Base-by-base conservation (phyloP, 2,329 filamentous ascomycete species). In the Sarocladium brachiariae region DNA sequence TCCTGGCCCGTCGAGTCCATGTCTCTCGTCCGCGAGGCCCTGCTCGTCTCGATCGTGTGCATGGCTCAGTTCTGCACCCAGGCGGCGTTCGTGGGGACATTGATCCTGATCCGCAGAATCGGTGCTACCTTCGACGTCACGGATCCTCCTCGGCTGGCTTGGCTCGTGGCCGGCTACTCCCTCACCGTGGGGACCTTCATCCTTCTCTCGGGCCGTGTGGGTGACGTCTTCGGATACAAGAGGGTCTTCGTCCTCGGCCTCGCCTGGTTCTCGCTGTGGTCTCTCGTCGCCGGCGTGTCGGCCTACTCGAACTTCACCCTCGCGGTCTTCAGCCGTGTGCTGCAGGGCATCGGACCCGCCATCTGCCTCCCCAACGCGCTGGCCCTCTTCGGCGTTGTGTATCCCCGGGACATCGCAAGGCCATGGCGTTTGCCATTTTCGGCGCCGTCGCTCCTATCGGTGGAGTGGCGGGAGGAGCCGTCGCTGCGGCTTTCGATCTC, bases 291-390 rank as follows among this genome's bases (percentile, higher is more conserved):
- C 3, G 79, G 77, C 0, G 51, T 70, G 0, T 60, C 64, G 1
- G 59, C 61, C 45, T 73, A 71, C 51, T 68, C 68, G 4, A 63
- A 61, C 50, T 63, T 62, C 50, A 64, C 69, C 1, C 63, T 77
- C 11, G 79, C 80, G 56, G 69, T 76, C 52, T 65, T 74, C 31
- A 69, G 70, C n/a, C 70, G 80, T 5, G 76, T 74, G 0, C 60
- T 82, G 2, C 79, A 83, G 54, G 79, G 80, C 0, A 73, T 84
- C 16, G 84, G 84, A 0, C 78, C 81, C 0, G 81, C 82, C 0
- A 69, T 87, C 30, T 66, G 75, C 10, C 67, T 87, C 21, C 84
- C 84, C 1, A 87, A 85, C 54, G 80, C 72, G 0, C 64, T 87
- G 19, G 83, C 81, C 2, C 70, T 88, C 11, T 63, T 87, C 0